These are phyloP conservation scores for Tarenaya hassleriana DNA, from an alignment of 345 rosid species.

Conservation along the genomic window DNA sequence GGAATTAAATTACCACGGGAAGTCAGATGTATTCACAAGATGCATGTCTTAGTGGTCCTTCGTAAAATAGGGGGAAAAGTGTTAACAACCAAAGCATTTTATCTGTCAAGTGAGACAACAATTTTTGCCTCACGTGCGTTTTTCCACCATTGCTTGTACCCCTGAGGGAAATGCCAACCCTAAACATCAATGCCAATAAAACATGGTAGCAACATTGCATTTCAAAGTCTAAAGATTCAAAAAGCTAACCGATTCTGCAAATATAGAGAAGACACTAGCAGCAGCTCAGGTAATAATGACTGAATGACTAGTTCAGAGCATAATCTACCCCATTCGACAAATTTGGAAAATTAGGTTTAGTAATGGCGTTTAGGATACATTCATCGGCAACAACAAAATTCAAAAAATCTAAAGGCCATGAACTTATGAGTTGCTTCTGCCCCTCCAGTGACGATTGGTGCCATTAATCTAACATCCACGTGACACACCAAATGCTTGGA, in stretches of 20 bases:
- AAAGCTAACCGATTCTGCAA: constrained; percentile 6
- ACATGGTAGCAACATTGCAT: constrained; percentile 8
- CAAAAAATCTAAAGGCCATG: not conserved
- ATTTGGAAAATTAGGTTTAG: not conserved
- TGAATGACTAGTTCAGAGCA: constrained; percentile 2
- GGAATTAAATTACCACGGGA: no score
- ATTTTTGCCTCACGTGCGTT: constrained; percentile 61
- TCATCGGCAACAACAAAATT: not conserved
- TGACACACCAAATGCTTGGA: constrained; percentile 82
- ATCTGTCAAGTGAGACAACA: constrained; percentile 76
- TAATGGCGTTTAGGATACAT: constrained; percentile 6
- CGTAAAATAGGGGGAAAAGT: constrained; percentile 1
- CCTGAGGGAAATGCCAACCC: constrained; percentile 36
- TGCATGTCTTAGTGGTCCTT: not conserved
- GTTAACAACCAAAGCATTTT: constrained; percentile 34
- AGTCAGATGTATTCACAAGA: constrained; percentile 3
- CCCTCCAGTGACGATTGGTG: constrained; percentile 90
- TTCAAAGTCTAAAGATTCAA: constrained; percentile 4
- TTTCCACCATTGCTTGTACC: constrained; percentile 88
- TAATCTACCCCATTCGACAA: not conserved
- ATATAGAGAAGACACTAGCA: not conserved
- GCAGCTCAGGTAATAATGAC: no score
- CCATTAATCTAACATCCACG: constrained; percentile 85
- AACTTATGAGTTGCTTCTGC: constrained; percentile 72
- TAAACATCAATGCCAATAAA: constrained; percentile 9